Percentiles rank a stretch among this genome's conserved stretches.
Conservation (phyloP, 768 basidiomycete genomes). For the Boletus subcaerulescens region DNA sequence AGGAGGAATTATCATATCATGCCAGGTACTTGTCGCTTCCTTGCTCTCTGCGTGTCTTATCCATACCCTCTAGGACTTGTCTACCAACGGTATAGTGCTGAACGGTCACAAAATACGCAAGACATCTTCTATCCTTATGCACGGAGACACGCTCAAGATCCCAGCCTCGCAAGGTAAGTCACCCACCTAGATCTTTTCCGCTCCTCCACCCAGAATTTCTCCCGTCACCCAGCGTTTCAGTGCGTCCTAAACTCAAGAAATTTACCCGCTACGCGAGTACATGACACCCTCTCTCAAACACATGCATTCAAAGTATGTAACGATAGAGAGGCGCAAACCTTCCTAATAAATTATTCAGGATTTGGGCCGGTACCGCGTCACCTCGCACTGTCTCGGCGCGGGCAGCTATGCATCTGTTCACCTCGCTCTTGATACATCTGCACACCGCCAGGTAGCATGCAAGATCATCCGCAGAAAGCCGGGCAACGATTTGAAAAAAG, state of each 20-base stretch:
- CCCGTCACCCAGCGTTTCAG: slow-evolving; percentile 50
- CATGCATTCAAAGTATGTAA: slow-evolving; percentile 50
- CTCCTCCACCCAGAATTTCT: background rate
- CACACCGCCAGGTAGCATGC: slow-evolving; percentile 75
- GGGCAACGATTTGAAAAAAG: slow-evolving; percentile 37
- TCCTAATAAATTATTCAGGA: slow-evolving; percentile 35
- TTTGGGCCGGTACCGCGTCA: slow-evolving; percentile 69
- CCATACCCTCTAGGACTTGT: slow-evolving; percentile 53
- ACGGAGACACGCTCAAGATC: slow-evolving; percentile 68
- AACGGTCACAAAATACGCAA: slow-evolving; percentile 70
- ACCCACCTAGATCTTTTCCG: background rate
- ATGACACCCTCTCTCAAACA: slow-evolving; percentile 57
- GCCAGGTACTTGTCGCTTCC: slow-evolving; percentile 49
- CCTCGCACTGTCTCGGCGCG: slow-evolving; percentile 74
- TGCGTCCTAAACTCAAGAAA: slow-evolving; percentile 60
- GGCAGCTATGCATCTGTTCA: slow-evolving; percentile 84
- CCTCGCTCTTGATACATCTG: slow-evolving; percentile 63
- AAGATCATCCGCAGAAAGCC: slow-evolving; percentile 73
- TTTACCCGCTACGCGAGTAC: slow-evolving; percentile 48
- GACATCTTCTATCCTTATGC: slow-evolving; percentile 67
- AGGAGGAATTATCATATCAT: slow-evolving; percentile 75
- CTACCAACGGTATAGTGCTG: slow-evolving; percentile 70
- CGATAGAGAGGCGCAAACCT: background rate
- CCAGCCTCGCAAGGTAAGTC: slow-evolving; percentile 59
- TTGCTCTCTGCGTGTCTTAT: background rate